phyloP scores from a whole-genome alignment of 202 grass and related monocot species.

The Tripidium arundinaceum region DNA sequence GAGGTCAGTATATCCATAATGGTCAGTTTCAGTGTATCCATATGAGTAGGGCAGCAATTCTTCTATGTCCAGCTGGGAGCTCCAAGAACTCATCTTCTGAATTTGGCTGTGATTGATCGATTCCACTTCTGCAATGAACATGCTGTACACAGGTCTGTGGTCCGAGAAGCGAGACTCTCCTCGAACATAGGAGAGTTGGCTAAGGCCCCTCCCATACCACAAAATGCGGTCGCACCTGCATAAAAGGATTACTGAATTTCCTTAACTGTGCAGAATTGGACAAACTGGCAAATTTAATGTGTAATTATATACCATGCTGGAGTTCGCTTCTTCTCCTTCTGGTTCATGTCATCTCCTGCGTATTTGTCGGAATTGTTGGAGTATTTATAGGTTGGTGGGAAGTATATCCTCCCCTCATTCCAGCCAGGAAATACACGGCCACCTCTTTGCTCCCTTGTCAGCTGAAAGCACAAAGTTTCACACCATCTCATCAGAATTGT shows the following conservation, averaged over 20 bases:
- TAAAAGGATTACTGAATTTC: neutral
- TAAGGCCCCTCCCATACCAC: slow-evolving; percentile 74
- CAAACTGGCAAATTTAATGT: neutral
- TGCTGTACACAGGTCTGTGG: slow-evolving; percentile 77
- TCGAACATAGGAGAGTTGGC: slow-evolving; percentile 72
- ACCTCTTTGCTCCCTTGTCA: slow-evolving; percentile 70
- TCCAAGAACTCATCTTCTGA: slow-evolving; percentile 73
- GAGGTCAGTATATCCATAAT: slow-evolving; percentile 62
- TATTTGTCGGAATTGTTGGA: slow-evolving; percentile 91
- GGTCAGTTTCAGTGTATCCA: slow-evolving; percentile 53
- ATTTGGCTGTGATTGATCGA: slow-evolving; percentile 80
- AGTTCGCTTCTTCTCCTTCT: slow-evolving; percentile 83
- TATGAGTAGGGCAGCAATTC: slow-evolving; percentile 73
- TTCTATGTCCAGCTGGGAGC: slow-evolving; percentile 77
- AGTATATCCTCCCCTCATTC: slow-evolving; percentile 95
- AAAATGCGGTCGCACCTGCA: slow-evolving; percentile 82
- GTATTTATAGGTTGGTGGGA: slow-evolving; percentile 94
- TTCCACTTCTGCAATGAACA: slow-evolving; percentile 75
- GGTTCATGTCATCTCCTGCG: slow-evolving; percentile 77
- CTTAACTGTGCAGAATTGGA: neutral
- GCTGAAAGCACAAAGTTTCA: slow-evolving; percentile 38
- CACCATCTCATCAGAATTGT: neutral
- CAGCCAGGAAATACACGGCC: slow-evolving; percentile 72
- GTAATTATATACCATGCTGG: slow-evolving; percentile 70
- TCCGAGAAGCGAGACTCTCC: slow-evolving; percentile 82